Percentiles rank a stretch among this genome's conserved stretches.
These are phyloP conservation scores for Aspergillus sp. DNA, from an alignment of 2,329 filamentous ascomycete genomes.

Conservation along the genomic window DNA sequence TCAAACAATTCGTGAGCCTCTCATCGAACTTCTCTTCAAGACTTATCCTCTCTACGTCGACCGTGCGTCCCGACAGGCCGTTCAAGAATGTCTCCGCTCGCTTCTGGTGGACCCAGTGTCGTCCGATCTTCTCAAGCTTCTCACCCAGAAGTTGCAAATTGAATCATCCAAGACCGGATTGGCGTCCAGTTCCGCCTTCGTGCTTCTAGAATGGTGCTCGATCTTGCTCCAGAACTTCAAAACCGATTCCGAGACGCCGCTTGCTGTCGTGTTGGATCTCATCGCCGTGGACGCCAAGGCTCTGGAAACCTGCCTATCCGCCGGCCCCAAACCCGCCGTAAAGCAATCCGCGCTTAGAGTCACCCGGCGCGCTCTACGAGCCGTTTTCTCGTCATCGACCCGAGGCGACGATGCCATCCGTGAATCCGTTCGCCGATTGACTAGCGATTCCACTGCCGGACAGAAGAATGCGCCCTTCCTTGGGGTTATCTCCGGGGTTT, in stretches of 20 bases:
- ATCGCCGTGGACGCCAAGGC: conserved; percentile 69
- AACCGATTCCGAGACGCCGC: conserved; percentile 64
- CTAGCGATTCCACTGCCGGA: conserved; percentile 64
- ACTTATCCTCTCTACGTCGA: conserved; percentile 88
- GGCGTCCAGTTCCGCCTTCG: conserved; percentile 78
- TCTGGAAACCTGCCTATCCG: conserved; percentile 73
- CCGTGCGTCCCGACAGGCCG: conserved; percentile 76
- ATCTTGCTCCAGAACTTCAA: conserved; percentile 72
- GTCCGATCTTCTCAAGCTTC: conserved; percentile 46
- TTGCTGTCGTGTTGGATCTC: conserved; percentile 58
- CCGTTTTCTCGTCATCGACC: conserved; percentile 62
- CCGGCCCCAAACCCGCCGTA: conserved; percentile 63
- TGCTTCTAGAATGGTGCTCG: conserved; percentile 86
- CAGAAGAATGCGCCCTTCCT: conserved; percentile 74
- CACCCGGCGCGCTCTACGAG: conserved; percentile 76
- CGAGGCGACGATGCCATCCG: conserved; percentile 62
- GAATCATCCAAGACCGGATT: conserved; percentile 77
- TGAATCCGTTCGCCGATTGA: conserved; percentile 65
- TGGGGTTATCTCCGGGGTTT: conserved; percentile 84
- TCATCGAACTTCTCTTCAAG: conserved; percentile 75
- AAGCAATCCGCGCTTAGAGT: conserved; percentile 72
- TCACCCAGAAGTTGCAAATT: conserved; percentile 66
- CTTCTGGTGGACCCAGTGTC: conserved; percentile 64
- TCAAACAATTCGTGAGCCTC: conserved; percentile 33
- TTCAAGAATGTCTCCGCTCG: conserved; percentile 73